Conservation (phyloP, 345 rosid species). For the Trapa bicornis region DNA sequence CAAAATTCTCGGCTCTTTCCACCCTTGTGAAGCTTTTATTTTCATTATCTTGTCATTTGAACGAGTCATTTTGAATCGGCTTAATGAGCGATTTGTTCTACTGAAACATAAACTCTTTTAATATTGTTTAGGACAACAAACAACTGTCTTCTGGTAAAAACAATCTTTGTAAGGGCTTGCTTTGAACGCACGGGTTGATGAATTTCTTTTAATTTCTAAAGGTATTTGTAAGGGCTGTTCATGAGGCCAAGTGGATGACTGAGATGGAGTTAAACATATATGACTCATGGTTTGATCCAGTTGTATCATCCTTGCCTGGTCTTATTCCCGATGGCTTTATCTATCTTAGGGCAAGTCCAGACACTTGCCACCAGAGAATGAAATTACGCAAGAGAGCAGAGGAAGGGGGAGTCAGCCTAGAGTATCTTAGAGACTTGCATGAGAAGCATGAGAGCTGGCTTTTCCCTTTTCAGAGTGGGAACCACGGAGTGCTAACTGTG, state of each 20-base stretch:
- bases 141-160: too few species aligned
- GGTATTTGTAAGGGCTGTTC: conserved; percentile 98
- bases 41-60: background rate
- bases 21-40: too few species aligned
- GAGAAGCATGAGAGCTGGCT: conserved; percentile 99
- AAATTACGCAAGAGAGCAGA: conserved; percentile 69
- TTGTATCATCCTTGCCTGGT: conserved; percentile 87
- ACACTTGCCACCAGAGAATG: conserved; percentile 93
- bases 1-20: background rate
- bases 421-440: conserved; percentile 75
- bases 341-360: conserved; percentile 93
- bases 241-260: conserved; percentile 98
- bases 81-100: too few species aligned
- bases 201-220: conserved; percentile 20
- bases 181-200: background rate
- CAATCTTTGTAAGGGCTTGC: too few species aligned
- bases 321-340: conserved; percentile 94
- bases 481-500: conserved; percentile 63
- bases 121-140: too few species aligned
- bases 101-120: too few species aligned
- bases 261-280: conserved; percentile 99
- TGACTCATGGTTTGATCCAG: conserved; percentile 99
- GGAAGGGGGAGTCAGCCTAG: conserved; percentile 80
- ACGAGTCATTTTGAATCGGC: too few species aligned
- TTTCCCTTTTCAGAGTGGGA: conserved; percentile 71